Evolutionary conservation across 2,329 filamentous ascomycete genomes (phyloP).

Genomic region (Sclerotinia glacialis): DNA sequence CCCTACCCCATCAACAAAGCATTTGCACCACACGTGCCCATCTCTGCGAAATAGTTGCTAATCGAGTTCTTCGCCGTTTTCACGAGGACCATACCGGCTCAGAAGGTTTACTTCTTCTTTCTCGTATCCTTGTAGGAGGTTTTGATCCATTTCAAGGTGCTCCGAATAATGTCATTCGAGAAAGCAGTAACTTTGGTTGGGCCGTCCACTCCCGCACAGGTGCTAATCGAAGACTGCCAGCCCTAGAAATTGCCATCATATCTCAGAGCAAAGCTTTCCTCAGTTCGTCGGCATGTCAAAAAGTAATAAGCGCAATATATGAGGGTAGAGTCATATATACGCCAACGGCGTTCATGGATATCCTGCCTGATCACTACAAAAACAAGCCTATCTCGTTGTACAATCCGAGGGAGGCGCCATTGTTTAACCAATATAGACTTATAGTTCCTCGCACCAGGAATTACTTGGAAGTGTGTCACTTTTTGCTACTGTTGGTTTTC

Average conservation of each 20-base stretch:
- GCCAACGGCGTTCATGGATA: constrained; percentile 75
- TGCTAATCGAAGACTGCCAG: constrained; percentile 56
- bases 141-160: constrained; percentile 86
- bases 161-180: constrained; percentile 60
- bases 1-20: constrained; percentile 74
- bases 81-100: constrained; percentile 73
- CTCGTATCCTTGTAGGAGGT: constrained; percentile 76
- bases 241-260: constrained; percentile 78
- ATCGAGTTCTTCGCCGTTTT: constrained; percentile 72
- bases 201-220: constrained; percentile 45
- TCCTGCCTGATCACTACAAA: constrained; percentile 84
- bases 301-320: constrained; percentile 80
- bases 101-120: constrained; percentile 67
- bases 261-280: constrained; percentile 78
- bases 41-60: constrained; percentile 77
- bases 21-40: constrained; percentile 75
- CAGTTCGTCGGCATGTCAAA: constrained; percentile 73
- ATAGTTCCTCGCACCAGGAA: constrained; percentile 78
- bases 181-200: constrained; percentile 47
- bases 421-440: constrained; percentile 81
- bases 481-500: constrained; percentile 63
- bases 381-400: constrained; percentile 78
- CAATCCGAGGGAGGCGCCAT: constrained; percentile 69
- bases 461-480: constrained; percentile 71
- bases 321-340: constrained; percentile 78